These are phyloP conservation scores for Apiospora aurea DNA, from an alignment of 2,329 filamentous ascomycete genomes.

Conservation along the genomic window DNA sequence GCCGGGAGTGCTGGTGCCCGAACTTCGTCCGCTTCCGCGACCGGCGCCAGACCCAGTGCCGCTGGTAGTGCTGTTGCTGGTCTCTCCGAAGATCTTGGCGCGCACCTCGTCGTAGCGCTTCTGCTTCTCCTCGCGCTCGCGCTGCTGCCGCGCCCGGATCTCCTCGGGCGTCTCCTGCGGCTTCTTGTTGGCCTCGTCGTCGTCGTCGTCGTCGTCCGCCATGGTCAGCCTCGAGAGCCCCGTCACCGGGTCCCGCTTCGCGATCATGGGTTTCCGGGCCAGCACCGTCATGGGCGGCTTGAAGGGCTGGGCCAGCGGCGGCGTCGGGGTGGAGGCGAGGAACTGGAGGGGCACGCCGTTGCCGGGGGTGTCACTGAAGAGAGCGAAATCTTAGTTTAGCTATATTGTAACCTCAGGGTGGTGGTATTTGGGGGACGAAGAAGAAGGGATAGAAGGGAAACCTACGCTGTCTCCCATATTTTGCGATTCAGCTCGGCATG, in stretches of 20 bases:
- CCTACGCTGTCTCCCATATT: slow-evolving; percentile 89
- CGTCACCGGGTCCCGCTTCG: slow-evolving; percentile 62
- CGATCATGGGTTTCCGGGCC: slow-evolving; percentile 77
- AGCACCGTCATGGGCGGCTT: slow-evolving; percentile 86
- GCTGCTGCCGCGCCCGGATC: slow-evolving; percentile 77
- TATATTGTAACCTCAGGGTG: neutral
- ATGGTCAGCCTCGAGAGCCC: slow-evolving; percentile 54
- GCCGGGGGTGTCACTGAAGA: slow-evolving; percentile 29
- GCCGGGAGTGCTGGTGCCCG: slow-evolving; percentile 68
- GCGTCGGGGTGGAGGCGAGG: slow-evolving; percentile 68
- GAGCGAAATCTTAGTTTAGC: slow-evolving; percentile 12
- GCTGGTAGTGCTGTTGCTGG: slow-evolving; percentile 31
- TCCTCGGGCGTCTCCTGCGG: slow-evolving; percentile 76
- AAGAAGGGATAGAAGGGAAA: slow-evolving; percentile 24
- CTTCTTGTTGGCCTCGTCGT: slow-evolving; percentile 66
- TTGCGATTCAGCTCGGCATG: slow-evolving; percentile 86
- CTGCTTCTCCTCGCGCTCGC: slow-evolving; percentile 88
- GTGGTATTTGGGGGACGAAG: neutral
- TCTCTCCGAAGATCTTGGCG: slow-evolving; percentile 79
- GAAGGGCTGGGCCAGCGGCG: slow-evolving; percentile 72
- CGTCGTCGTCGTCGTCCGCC: slow-evolving; percentile 66
- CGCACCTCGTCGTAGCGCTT: slow-evolving; percentile 87
- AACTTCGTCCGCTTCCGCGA: slow-evolving; percentile 35
- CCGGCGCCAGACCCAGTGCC: slow-evolving; percentile 42
- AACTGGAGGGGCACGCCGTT: slow-evolving; percentile 79